Evolutionary conservation across 345 rosid species (phyloP).

Genomic region (Boechera divaricarpa): DNA sequence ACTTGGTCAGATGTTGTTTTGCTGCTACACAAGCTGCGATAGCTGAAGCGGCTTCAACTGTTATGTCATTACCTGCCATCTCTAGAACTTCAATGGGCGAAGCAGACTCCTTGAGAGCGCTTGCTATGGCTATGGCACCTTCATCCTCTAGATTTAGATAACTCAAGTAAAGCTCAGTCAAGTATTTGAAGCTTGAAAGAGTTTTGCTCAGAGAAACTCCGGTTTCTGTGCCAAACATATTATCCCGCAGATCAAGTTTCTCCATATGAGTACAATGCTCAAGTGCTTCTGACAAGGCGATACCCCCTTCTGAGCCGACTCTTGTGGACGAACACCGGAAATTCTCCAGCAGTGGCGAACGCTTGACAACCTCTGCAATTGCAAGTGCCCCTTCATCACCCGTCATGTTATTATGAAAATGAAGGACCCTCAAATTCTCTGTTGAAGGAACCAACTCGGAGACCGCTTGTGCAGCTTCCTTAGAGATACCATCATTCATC

Average conservation of each 20-base stretch:
- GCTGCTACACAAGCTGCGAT: conserved; percentile 68
- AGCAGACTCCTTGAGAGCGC: conserved; percentile 72
- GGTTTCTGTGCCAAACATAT: conserved; percentile 80
- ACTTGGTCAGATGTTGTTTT: conserved; percentile 63
- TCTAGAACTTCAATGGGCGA: conserved; percentile 74
- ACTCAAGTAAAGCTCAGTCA: conserved; percentile 80
- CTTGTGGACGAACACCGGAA: conserved; percentile 92
- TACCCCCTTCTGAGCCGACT: conserved; percentile 79
- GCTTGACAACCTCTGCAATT: conserved; percentile 70
- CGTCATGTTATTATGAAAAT: conserved; percentile 91
- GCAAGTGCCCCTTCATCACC: conserved; percentile 87
- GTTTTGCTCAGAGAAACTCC: conserved; percentile 80
- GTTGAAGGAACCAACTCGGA: conserved; percentile 88
- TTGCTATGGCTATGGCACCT: conserved; percentile 66
- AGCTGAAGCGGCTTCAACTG: conserved; percentile 65
- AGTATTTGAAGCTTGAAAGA: conserved; percentile 58
- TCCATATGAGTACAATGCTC: conserved; percentile 62
- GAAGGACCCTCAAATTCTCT: conserved; percentile 74
- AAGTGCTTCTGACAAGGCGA: conserved; percentile 79
- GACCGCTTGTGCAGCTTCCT: conserved; percentile 88
- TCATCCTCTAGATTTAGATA: conserved; percentile 87
- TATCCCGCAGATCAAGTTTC: conserved; percentile 90
- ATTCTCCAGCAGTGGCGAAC: conserved; percentile 68
- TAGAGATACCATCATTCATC: conserved; percentile 91
- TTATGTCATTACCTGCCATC: conserved; percentile 92